Evolutionary conservation across 768 basidiomycete species (phyloP).

Genomic region (Tricholoma sp.): DNA sequence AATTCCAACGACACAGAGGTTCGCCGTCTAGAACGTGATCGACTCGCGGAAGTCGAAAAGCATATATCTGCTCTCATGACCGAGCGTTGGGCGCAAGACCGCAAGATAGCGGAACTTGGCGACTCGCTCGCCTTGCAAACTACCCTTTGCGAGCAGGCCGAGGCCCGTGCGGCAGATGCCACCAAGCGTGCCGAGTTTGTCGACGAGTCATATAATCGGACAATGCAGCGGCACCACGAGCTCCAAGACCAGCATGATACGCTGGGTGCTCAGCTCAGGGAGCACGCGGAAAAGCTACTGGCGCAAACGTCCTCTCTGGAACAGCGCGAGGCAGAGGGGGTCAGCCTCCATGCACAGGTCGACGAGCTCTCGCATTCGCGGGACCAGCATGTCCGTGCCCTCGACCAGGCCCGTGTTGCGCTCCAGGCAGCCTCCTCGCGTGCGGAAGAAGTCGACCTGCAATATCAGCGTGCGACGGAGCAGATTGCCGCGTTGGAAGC

Average conservation of each 20-base stretch:
- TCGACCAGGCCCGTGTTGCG: conserved; percentile 81
- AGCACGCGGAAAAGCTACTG: conserved; percentile 71
- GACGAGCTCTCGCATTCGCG: conserved; percentile 66
- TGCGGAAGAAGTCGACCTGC: conserved; percentile 71
- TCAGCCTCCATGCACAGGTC: conserved; percentile 57
- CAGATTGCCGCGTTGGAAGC: conserved; percentile 67
- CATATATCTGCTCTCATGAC: conserved; percentile 57
- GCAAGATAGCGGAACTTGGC: conserved; percentile 64
- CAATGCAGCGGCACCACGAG: conserved; percentile 59
- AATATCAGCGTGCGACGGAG: conserved; percentile 66
- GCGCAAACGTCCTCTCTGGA: conserved; percentile 69
- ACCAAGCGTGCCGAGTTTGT: conserved; percentile 69
- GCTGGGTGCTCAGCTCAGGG: conserved; percentile 64
- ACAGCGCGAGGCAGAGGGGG: conserved; percentile 76
- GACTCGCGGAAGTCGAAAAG: conserved; percentile 68
- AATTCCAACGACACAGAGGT: conserved; percentile 59
- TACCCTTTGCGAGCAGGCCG: conserved; percentile 73
- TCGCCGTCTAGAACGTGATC: conserved; percentile 71
- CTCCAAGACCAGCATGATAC: conserved; percentile 59
- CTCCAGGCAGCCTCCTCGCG: conserved; percentile 72
- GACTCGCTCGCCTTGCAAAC: conserved; percentile 75
- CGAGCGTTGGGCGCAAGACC: conserved; percentile 62
- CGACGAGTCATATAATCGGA: conserved; percentile 63
- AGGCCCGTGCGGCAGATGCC: conserved; percentile 72
- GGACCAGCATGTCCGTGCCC: conserved; percentile 81